Evolutionary conservation across 148 eudicot genomes (phyloP).

Genomic region (Vaccinium darrowii): DNA sequence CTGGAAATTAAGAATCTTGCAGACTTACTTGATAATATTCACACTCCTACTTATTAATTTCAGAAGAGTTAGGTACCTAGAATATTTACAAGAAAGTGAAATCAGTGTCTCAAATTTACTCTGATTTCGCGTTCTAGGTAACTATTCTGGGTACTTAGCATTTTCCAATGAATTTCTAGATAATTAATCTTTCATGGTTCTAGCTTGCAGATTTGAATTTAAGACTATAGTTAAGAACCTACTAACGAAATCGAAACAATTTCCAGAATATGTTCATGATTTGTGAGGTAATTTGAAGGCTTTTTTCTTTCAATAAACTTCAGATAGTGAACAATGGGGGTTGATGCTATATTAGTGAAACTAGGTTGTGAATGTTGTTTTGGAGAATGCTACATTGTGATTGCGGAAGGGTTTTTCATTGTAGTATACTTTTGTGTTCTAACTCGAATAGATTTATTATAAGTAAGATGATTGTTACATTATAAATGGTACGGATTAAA

Average conservation of each 20-base stretch:
- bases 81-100: no score
- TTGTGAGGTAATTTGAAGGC: background rate
- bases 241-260: background rate
- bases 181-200: background rate
- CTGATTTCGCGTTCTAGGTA: no score
- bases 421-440: background rate
- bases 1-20: background rate
- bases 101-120: no score
- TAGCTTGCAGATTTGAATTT: background rate
- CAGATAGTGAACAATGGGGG: background rate
- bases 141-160: no score
- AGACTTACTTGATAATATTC: background rate
- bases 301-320: slow-evolving; percentile 1
- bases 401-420: background rate
- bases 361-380: background rate
- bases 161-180: no score
- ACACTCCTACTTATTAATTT: background rate
- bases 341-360: background rate
- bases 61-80: no score
- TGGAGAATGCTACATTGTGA: background rate
- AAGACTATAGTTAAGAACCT: background rate
- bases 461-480: background rate
- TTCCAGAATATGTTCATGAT: background rate
- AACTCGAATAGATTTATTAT: background rate
- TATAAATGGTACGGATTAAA: background rate